Evolutionary conservation across 306 rosid genomes (phyloP).

Genomic region (Prunus persica): DNA sequence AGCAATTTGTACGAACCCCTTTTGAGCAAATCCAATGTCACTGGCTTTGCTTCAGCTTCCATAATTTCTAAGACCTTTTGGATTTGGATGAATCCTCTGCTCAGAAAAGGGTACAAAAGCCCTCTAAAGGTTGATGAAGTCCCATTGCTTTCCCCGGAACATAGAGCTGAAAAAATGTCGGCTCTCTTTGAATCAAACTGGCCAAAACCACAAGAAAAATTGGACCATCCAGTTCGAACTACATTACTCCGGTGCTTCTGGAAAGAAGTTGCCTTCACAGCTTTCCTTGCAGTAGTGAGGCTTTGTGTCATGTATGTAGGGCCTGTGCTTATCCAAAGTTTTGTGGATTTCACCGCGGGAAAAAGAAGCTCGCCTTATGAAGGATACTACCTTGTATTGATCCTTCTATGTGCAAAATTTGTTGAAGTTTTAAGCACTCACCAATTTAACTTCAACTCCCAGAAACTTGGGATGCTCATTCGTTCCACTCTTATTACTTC

Average conservation of each 20-base stretch:
- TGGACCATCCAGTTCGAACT: constrained; percentile 65
- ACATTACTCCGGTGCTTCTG: constrained; percentile 82
- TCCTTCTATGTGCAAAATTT: constrained; percentile 64
- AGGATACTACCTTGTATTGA: constrained; percentile 77
- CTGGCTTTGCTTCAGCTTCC: constrained; percentile 85
- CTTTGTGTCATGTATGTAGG: constrained; percentile 75
- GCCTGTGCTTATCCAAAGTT: constrained; percentile 68
- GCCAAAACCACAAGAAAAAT: constrained; percentile 71
- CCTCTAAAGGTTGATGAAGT: constrained; percentile 66
- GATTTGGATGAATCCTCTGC: constrained; percentile 90
- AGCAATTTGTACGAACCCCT: constrained; percentile 22
- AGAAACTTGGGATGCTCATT: constrained; percentile 90
- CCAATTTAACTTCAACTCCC: constrained; percentile 86
- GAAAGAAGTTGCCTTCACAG: constrained; percentile 67
- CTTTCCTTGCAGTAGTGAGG: constrained; percentile 64
- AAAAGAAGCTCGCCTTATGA: constrained; percentile 68
- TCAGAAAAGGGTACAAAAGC: constrained; percentile 65
- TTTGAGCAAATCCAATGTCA: constrained; percentile 38
- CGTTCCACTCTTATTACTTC: constrained; percentile 76
- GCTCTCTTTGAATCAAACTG: constrained; percentile 62
- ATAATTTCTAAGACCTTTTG: constrained; percentile 63
- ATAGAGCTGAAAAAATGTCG: constrained; percentile 71
- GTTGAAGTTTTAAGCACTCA: constrained; percentile 72
- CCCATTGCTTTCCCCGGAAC: constrained; percentile 69
- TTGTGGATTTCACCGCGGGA: constrained; percentile 77